Percentiles rank a stretch among this genome's conserved stretches.
Conservation (phyloP, 768 basidiomycete species). For the Hericium erinaceus region DNA sequence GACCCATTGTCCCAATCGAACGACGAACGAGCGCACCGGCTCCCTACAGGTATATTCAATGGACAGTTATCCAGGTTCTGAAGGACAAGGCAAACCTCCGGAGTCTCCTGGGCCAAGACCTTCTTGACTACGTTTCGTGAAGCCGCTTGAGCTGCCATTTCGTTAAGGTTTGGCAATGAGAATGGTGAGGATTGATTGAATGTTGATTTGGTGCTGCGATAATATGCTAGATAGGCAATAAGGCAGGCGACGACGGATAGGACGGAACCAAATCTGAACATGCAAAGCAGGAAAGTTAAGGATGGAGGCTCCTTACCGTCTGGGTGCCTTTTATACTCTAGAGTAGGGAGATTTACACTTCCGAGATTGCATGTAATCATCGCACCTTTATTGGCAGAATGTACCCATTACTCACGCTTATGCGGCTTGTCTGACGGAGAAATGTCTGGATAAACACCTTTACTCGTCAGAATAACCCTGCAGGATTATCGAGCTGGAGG, state of each 20-base stretch:
- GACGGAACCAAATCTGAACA: background rate
- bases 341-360: background rate
- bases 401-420: background rate
- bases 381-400: background rate
- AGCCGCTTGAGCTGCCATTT: constrained; percentile 25
- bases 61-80: no score
- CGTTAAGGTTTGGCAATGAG: constrained; percentile 5
- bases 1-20: constrained; percentile 66
- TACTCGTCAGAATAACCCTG: background rate
- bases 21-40: constrained; percentile 77
- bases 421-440: background rate
- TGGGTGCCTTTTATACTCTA: background rate
- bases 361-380: background rate
- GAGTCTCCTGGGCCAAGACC: constrained; percentile 66
- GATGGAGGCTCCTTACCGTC: no score
- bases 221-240: background rate
- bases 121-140: constrained; percentile 70
- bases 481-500: background rate
- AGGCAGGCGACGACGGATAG: background rate
- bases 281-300: no score
- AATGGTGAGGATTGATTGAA: no score
- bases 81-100: constrained; percentile 39
- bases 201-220: no score
- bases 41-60: constrained; percentile 35
- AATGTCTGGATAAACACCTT: background rate